phyloP scores from a whole-genome alignment of 805 yeast genomes.

The Tetrapisispora fleetii region DNA sequence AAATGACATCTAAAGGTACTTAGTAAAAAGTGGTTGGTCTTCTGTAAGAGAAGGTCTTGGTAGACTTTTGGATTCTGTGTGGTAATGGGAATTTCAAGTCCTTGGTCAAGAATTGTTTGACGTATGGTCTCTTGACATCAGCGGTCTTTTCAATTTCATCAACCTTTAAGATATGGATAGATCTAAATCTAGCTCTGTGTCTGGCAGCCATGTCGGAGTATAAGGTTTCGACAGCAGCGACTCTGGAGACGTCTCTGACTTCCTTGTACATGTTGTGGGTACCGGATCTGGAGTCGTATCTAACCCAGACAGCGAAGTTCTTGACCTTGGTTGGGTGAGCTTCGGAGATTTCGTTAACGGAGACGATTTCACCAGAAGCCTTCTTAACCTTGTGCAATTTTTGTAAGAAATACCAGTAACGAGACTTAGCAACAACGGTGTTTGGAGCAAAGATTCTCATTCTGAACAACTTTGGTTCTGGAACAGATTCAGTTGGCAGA shows the following conservation, averaged over 20 bases:
- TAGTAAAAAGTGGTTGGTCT: constrained; percentile 98
- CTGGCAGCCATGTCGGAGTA: constrained; percentile 99
- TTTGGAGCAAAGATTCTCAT: constrained; percentile 61
- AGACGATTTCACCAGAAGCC: constrained; percentile 98
- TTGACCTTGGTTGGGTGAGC: constrained; percentile 97
- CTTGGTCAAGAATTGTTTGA: constrained; percentile 90
- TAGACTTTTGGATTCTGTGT: constrained; percentile 93
- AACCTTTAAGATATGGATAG: constrained; percentile 98
- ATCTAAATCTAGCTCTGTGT: constrained; percentile 99
- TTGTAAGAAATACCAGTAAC: constrained; percentile 97
- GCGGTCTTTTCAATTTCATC: constrained; percentile 96
- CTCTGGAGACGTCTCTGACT: constrained; percentile 99
- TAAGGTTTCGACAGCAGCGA: constrained; percentile 95
- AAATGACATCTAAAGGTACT: constrained; percentile 10
- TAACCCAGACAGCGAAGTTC: constrained; percentile 99
- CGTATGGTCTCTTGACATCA: constrained; percentile 98
- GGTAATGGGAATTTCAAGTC: constrained; percentile 99
- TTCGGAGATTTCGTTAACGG: constrained; percentile 86
- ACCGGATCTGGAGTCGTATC: constrained; percentile 99
- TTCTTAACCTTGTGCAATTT: constrained; percentile 99
- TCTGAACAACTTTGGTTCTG: constrained; percentile 99
- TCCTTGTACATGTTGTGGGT: constrained; percentile 99
- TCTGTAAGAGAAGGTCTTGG: constrained; percentile 78
- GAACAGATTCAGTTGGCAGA: constrained; percentile 97
- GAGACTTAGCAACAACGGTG: constrained; percentile 3